These are phyloP conservation scores for Gyromitra esculenta DNA, from an alignment of 2,329 filamentous ascomycete species.

Conservation along the genomic window DNA sequence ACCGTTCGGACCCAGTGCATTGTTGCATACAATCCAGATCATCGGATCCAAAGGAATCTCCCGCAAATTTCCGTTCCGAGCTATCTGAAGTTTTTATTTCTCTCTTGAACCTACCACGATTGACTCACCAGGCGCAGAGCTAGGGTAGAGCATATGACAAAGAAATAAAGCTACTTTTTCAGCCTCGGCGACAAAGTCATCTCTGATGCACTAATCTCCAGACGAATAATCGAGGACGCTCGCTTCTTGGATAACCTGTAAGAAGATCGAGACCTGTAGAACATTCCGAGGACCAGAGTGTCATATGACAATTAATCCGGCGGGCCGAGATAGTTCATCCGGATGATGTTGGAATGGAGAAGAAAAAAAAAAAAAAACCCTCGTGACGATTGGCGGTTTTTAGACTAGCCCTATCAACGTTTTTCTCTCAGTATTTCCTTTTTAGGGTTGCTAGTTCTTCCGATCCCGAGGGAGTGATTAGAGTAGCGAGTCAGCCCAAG, in stretches of 20 bases:
- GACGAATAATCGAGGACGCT: background rate
- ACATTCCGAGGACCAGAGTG: background rate
- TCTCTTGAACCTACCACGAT: background rate
- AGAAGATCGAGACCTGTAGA: background rate
- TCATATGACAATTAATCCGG: conserved; percentile 1
- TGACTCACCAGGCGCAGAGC: background rate
- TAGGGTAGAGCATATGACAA: background rate
- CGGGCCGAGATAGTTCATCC: background rate
- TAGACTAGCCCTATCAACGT: background rate
- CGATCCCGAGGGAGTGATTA: conserved; percentile 8
- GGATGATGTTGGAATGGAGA: background rate
- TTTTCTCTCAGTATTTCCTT: conserved; percentile 7
- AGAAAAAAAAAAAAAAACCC: background rate
- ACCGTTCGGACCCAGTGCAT: background rate
- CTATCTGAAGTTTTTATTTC: background rate
- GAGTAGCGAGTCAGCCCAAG: conserved; percentile 1
- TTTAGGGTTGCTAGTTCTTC: background rate
- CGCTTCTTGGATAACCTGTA: background rate
- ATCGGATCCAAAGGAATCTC: background rate
- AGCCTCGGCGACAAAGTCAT: background rate
- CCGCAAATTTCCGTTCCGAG: background rate
- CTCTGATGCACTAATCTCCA: background rate
- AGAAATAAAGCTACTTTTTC: background rate
- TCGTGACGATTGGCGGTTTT: background rate
- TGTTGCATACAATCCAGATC: background rate